Evolutionary conservation across 192 early-diverging fungal genomes (phyloP), one percentile per base, ranked within the genome.

Genomic region (Coemansia asiatica): DNA sequence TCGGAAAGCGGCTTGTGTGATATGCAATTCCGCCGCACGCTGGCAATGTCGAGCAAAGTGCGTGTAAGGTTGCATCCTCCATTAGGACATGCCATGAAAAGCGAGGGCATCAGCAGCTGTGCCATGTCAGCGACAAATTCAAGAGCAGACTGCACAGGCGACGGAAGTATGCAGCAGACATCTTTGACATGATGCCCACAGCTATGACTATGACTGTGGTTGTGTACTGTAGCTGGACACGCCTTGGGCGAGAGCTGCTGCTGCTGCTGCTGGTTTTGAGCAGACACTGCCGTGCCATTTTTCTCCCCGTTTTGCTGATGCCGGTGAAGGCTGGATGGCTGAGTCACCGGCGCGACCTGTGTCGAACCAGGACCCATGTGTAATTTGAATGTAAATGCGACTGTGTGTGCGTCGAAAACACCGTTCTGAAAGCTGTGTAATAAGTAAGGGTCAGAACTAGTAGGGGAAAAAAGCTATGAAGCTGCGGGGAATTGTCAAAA

Each of bases 41-140:
- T 48, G 21, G 22, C 26, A 6, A 47, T 60, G 44, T 60, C 59
- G 13, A 56, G 51, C 10, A 72, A n/a, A 2, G 57, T 22, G 2
- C 51, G 53, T 13, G 60, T 44, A 36, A 76, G 40, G 13, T 44
- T 38, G 50, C 74, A 71, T 9, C 53, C 66, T 48, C 56, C 60
- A 48, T 60, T 63, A 18, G 68, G 15, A 22, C 63, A 56, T n/a
- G 73, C 60, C 73, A 72, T 68, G 54, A 75, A 81, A 18, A 81
- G 74, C 60, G 73, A 66, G 9, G 79, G 79, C 62, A 75, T 64
- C 6, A 64, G 51, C 4, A 75, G 55, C 53, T 72, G 73, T 4
- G 74, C 70, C 79, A 81, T 65, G 23, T 75, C 78, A 4, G 57
- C 55, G n/a, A 68, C 48, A 69, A 75, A 81, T 18, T 74, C 72